Percentiles rank a stretch among this genome's conserved stretches.
phyloP scores from a whole-genome alignment of 2,329 filamentous ascomycete species.

The Pseudogymnoascus sp. region DNA sequence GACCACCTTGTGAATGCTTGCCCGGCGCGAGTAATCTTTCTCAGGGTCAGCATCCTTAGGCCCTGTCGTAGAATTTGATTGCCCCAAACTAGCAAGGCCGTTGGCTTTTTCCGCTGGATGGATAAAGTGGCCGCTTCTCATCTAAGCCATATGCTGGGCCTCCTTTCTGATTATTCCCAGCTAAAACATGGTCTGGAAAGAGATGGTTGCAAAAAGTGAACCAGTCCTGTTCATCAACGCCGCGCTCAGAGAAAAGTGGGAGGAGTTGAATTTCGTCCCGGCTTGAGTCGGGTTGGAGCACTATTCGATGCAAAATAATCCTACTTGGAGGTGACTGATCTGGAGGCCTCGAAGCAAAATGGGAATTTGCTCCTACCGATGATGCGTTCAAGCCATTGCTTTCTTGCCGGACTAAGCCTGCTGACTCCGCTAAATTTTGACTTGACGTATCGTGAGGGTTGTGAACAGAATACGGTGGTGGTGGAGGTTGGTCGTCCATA shows the following conservation, averaged over 20 bases:
- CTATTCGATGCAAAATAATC: background rate
- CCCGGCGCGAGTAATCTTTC: background rate
- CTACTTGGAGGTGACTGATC: background rate
- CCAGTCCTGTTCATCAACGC: background rate
- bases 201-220: background rate
- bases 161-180: background rate
- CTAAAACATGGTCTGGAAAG: background rate
- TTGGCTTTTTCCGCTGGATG: background rate
- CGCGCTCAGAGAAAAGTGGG: background rate
- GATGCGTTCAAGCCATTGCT: background rate
- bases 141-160: background rate
- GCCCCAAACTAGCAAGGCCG: background rate
- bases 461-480: background rate
- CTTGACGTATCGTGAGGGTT: background rate
- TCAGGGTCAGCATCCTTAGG: background rate
- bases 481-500: background rate
- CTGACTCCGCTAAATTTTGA: background rate
- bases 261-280: background rate
- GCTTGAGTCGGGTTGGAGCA: background rate
- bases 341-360: background rate
- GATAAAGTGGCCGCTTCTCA: background rate
- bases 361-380: background rate
- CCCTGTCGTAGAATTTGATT: background rate
- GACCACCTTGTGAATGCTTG: background rate
- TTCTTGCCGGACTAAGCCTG: background rate